These are phyloP conservation scores for Esteya vermicola DNA, from an alignment of 2,329 filamentous ascomycete genomes.

Conservation along the genomic window DNA sequence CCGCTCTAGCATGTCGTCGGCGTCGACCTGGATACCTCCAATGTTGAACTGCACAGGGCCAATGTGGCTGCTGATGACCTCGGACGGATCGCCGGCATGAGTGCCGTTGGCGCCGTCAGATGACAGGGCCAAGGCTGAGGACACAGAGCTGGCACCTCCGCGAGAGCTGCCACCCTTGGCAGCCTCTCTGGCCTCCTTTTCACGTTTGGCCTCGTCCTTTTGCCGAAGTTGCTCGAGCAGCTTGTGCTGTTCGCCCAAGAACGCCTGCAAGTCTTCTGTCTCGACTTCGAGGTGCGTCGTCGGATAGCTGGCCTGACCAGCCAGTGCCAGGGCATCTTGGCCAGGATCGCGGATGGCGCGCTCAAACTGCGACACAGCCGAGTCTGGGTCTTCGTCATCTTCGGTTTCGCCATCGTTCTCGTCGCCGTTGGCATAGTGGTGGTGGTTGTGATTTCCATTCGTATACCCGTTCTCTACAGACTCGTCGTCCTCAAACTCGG, in stretches of 20 bases:
- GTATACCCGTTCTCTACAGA: no score
- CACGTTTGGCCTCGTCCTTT: conserved; percentile 26
- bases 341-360: conserved; percentile 65
- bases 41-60: conserved; percentile 96
- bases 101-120: conserved; percentile 17
- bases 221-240: conserved; percentile 53
- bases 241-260: conserved; percentile 61
- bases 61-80: conserved; percentile 60
- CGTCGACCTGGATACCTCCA: conserved; percentile 91
- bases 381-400: conserved; percentile 25
- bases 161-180: conserved; percentile 3
- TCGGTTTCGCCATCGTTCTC: conserved; percentile 10
- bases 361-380: conserved; percentile 62
- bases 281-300: conserved; percentile 37
- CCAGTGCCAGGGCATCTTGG: conserved; percentile 42
- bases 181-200: conserved; percentile 22
- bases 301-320: conserved; percentile 10
- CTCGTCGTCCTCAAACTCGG: no score
- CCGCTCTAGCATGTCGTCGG: conserved; percentile 80
- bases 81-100: conserved; percentile 14
- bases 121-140: conserved; percentile 12
- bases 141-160: neutral
- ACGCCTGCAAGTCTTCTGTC: conserved; percentile 62
- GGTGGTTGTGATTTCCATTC: no score
- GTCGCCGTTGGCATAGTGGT: no score